phyloP scores from a whole-genome alignment of 352 stramenopile species.

The Phytophthora citricola region DNA sequence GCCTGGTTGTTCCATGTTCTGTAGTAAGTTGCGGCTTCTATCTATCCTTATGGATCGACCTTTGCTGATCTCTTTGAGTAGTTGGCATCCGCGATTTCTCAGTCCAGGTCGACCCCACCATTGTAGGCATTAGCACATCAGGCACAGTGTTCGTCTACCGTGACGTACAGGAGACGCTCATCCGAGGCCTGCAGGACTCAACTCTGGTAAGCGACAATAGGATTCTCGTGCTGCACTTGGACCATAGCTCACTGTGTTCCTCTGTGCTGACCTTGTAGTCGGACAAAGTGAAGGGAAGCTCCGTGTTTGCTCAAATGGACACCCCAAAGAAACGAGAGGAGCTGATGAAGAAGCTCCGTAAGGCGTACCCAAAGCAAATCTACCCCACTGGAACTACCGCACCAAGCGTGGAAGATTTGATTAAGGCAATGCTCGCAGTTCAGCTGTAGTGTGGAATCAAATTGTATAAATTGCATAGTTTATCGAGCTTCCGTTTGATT shows the following conservation, averaged over 20 bases:
- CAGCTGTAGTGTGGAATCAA: slow-evolving; percentile 18
- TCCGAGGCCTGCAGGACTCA: slow-evolving; percentile 44
- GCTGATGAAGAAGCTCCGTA: slow-evolving; percentile 45
- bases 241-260: neutral
- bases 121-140: slow-evolving; percentile 73
- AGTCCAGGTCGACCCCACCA: slow-evolving; percentile 42
- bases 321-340: slow-evolving; percentile 49
- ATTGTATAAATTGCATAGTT: slow-evolving; percentile 43
- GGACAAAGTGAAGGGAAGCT: slow-evolving; percentile 46
- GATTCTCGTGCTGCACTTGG: neutral
- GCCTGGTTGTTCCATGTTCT: slow-evolving; percentile 69
- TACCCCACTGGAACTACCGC: neutral
- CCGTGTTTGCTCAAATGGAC: slow-evolving; percentile 44
- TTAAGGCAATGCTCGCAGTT: slow-evolving; percentile 30
- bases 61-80: slow-evolving; percentile 10
- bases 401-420: slow-evolving; percentile 36
- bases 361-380: slow-evolving; percentile 22
- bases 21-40: slow-evolving; percentile 41
- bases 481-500: slow-evolving; percentile 19
- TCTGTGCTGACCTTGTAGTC: slow-evolving; percentile 24
- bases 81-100: slow-evolving; percentile 45
- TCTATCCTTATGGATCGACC: neutral
- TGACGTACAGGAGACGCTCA: slow-evolving; percentile 50
- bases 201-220: slow-evolving; percentile 45
- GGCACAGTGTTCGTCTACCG: slow-evolving; percentile 71